These are phyloP conservation scores for Boletus rufocinnamomeus DNA, from an alignment of 768 basidiomycete species.

Conservation along the genomic window DNA sequence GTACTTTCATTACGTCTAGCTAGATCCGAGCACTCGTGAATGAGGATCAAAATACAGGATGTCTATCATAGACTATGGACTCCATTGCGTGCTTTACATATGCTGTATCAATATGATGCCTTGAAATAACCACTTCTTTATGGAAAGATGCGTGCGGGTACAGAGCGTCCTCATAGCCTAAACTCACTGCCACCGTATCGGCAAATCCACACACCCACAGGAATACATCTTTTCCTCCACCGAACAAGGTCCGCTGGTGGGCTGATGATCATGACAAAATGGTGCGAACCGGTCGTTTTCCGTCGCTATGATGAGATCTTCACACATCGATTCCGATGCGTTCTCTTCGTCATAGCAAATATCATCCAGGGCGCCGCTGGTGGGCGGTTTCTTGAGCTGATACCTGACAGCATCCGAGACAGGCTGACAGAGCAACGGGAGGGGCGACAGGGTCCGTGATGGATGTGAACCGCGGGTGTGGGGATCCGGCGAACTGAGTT, in stretches of 20 bases:
- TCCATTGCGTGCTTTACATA: slow-evolving; percentile 27
- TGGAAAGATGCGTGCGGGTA: slow-evolving; percentile 3
- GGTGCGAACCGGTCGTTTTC: slow-evolving; percentile 22
- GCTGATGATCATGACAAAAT: slow-evolving; percentile 17
- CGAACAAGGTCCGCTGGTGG: slow-evolving; percentile 19
- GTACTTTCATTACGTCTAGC: not conserved
- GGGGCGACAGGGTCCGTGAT: slow-evolving; percentile 26
- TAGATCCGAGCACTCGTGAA: slow-evolving; percentile 1
- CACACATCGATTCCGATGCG: slow-evolving; percentile 21
- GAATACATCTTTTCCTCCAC: slow-evolving; percentile 23
- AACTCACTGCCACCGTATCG: slow-evolving; percentile 28
- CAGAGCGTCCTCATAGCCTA: slow-evolving; percentile 2
- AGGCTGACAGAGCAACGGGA: slow-evolving; percentile 37
- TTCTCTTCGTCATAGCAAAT: slow-evolving; percentile 15
- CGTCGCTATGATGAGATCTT: slow-evolving; percentile 15
- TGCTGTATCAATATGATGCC: slow-evolving; percentile 26
- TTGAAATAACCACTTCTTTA: slow-evolving; percentile 20
- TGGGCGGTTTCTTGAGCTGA: slow-evolving; percentile 25
- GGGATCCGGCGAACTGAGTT: slow-evolving; percentile 4
- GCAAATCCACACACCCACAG: slow-evolving; percentile 19
- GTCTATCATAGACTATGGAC: slow-evolving; percentile 22
- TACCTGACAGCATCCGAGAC: slow-evolving; percentile 36
- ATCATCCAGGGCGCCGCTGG: slow-evolving; percentile 5
- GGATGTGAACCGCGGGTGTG: slow-evolving; percentile 3
- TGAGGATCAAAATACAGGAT: slow-evolving; percentile 22